Percentiles rank a stretch among this genome's conserved stretches.
Evolutionary conservation across 2,329 filamentous ascomycete species (phyloP).

Genomic region (Xylariales sp.): DNA sequence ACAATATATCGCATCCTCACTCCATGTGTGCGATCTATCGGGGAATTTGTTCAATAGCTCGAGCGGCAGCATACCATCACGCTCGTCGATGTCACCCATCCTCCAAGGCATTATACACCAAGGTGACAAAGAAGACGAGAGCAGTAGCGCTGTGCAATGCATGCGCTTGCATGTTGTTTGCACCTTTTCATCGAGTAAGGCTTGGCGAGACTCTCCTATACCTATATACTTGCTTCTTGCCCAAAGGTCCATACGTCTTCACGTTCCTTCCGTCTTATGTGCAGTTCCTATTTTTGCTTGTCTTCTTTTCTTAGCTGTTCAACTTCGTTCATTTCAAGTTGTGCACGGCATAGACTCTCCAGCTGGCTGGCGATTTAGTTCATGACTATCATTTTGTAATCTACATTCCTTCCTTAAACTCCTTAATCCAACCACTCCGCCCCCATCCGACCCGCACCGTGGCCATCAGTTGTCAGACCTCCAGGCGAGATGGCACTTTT

Average conservation of each 20-base stretch:
- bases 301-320: no score
- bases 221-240: no score
- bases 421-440: background rate
- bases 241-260: no score
- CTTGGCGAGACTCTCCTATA: no score
- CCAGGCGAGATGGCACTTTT: constrained; percentile 21
- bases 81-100: constrained; percentile 5
- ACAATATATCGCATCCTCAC: no score
- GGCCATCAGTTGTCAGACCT: constrained; percentile 10
- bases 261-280: no score
- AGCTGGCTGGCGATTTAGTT: constrained; percentile 25
- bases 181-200: background rate
- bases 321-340: no score
- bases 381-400: background rate
- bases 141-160: background rate
- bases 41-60: constrained; percentile 11
- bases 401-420: background rate
- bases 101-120: no score
- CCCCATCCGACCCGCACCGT: background rate
- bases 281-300: no score
- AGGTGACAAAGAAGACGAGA: no score
- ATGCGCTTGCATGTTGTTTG: background rate
- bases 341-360: no score
- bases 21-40: constrained; percentile 8
- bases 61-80: constrained; percentile 10